phyloP scores from a whole-genome alignment of 257 asterid genomes.

The Echium plantagineum region DNA sequence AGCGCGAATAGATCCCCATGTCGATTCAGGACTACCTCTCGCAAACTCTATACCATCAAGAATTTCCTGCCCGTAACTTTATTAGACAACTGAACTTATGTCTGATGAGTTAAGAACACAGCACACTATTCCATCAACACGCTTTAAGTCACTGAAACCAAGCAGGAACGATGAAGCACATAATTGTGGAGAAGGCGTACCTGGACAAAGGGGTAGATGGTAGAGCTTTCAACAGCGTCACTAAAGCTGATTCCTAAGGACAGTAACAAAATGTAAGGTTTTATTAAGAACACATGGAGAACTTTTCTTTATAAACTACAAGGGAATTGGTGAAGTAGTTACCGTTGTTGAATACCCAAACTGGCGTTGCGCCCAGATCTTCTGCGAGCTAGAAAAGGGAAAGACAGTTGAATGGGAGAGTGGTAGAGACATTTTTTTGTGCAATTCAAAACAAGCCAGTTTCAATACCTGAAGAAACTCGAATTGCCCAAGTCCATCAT shows the following conservation, averaged over 20 bases:
- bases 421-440: background rate
- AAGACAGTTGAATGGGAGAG: background rate
- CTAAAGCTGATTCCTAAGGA: slow-evolving; percentile 76
- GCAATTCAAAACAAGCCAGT: background rate
- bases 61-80: slow-evolving; percentile 40
- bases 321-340: slow-evolving; percentile 8
- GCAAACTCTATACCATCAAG: slow-evolving; percentile 91
- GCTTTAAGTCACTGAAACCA: background rate
- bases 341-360: slow-evolving; percentile 97
- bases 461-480: slow-evolving; percentile 20
- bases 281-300: too few species aligned
- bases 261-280: background rate
- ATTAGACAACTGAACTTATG: background rate
- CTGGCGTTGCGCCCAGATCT: slow-evolving; percentile 79
- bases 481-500: slow-evolving; percentile 87
- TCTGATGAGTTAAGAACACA: too few species aligned
- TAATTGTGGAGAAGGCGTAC: slow-evolving; percentile 25
- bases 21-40: slow-evolving; percentile 52
- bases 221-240: slow-evolving; percentile 67
- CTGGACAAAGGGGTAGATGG: slow-evolving; percentile 52
- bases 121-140: background rate
- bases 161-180: slow-evolving; percentile 1
- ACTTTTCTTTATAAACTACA: background rate
- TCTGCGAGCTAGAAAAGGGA: slow-evolving; percentile 62
- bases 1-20: slow-evolving; percentile 84